Conservation (phyloP, 257 asterid genomes). For the Capsicum baccatum region DNA sequence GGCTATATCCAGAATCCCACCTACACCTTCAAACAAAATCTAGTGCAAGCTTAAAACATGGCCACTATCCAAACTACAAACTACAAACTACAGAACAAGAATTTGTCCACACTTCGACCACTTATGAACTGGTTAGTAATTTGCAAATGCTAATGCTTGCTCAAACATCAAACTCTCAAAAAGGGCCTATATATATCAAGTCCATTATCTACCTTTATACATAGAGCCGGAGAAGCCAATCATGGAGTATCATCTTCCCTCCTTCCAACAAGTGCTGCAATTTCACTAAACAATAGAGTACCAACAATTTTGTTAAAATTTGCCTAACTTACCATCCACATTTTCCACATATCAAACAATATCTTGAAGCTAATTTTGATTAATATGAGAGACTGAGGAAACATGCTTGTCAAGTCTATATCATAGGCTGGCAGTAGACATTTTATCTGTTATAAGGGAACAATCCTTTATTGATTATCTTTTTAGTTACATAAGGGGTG, state of each 20-base stretch:
- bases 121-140: background rate
- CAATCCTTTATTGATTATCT: background rate
- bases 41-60: background rate
- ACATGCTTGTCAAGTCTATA: background rate
- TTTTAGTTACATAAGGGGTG: background rate
- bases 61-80: background rate
- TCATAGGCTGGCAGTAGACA: background rate
- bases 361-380: background rate
- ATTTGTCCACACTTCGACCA: background rate
- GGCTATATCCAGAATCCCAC: background rate
- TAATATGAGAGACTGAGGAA: background rate
- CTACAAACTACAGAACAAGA: background rate
- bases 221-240: background rate
- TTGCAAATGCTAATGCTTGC: background rate
- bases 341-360: background rate
- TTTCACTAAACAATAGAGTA: background rate
- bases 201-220: background rate
- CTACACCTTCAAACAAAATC: slow-evolving; percentile 15
- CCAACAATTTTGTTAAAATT: background rate
- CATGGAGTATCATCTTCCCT: background rate
- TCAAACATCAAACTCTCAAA: slow-evolving; percentile 4
- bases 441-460: background rate
- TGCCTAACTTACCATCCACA: background rate
- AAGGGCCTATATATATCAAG: background rate
- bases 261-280: background rate